These are phyloP conservation scores for Syzygium aromaticum DNA, from an alignment of 345 rosid genomes.

Conservation along the genomic window DNA sequence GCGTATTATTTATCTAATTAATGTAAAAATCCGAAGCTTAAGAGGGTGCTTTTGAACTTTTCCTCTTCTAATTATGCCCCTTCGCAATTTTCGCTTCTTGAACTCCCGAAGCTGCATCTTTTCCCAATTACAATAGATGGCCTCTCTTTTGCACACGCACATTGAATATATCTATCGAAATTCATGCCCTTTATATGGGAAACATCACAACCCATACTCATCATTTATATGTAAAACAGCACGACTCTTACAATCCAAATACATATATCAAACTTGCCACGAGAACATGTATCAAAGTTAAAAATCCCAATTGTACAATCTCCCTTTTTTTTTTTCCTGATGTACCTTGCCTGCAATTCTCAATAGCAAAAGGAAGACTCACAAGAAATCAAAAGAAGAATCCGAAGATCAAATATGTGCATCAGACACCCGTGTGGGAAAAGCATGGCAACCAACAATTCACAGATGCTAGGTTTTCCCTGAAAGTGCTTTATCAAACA, in stretches of 20 bases:
- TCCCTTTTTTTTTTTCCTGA: not conserved
- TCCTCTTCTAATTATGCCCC: no score
- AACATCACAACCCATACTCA: not conserved
- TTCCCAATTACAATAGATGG: no score
- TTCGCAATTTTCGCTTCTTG: no score
- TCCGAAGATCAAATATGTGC: not conserved
- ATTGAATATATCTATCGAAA: no score
- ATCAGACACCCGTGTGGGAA: no score
- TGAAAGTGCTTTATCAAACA: not conserved
- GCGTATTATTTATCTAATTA: no score
- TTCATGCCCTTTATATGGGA: not conserved
- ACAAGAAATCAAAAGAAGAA: no score
- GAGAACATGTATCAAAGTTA: not conserved
- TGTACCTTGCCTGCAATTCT: not conserved
- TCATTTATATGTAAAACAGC: not conserved
- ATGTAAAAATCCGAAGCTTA: no score
- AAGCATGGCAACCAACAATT: not conserved
- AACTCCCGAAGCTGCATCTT: no score
- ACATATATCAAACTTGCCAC: not conserved
- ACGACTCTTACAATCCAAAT: not conserved
- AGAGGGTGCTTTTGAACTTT: rapidly evolving
- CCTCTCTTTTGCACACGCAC: no score
- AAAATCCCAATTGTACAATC: not conserved
- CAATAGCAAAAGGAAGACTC: not conserved
- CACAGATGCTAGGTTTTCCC: not conserved